phyloP scores from a whole-genome alignment of 2,329 filamentous ascomycete species.

The Pseudocercospora macadamiae region DNA sequence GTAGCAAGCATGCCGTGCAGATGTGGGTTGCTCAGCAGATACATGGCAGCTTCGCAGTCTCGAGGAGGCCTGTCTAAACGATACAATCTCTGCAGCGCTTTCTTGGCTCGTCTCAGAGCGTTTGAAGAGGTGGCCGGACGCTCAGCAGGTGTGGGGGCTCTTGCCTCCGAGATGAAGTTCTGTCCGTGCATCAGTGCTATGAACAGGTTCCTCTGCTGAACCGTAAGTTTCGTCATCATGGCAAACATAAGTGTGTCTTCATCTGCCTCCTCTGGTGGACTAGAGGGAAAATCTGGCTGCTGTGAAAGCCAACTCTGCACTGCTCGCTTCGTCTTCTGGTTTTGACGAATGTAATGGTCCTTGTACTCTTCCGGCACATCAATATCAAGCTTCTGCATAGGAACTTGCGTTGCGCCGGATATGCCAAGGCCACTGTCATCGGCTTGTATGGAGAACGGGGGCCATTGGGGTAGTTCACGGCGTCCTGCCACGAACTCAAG shows the following conservation, averaged over 20 bases:
- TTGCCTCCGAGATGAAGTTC: constrained; percentile 53
- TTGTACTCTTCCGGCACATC: constrained; percentile 93
- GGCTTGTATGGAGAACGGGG: constrained; percentile 73
- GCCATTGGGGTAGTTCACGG: constrained; percentile 83
- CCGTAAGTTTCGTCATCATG: constrained; percentile 82
- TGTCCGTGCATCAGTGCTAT: constrained; percentile 73
- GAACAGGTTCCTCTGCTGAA: constrained; percentile 76
- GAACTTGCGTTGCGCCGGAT: constrained; percentile 55
- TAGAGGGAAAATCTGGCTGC: constrained; percentile 72
- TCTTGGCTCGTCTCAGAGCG: constrained; percentile 72
- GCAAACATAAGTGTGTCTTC: constrained; percentile 93
- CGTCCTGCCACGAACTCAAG: constrained; percentile 89
- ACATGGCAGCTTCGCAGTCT: constrained; percentile 83
- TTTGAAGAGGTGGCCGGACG: constrained; percentile 54
- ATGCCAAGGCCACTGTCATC: constrained; percentile 61
- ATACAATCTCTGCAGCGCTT: constrained; percentile 84
- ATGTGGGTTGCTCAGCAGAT: constrained; percentile 77
- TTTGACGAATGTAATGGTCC: constrained; percentile 88
- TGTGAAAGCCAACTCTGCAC: constrained; percentile 88
- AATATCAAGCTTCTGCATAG: constrained; percentile 81
- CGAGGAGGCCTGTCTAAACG: constrained; percentile 72
- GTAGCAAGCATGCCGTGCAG: constrained; percentile 88
- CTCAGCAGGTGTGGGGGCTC: constrained; percentile 67
- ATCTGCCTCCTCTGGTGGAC: constrained; percentile 84
- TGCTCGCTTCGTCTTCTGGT: constrained; percentile 86